phyloP scores from a whole-genome alignment of 768 basidiomycete genomes.

The Collybia nuda region DNA sequence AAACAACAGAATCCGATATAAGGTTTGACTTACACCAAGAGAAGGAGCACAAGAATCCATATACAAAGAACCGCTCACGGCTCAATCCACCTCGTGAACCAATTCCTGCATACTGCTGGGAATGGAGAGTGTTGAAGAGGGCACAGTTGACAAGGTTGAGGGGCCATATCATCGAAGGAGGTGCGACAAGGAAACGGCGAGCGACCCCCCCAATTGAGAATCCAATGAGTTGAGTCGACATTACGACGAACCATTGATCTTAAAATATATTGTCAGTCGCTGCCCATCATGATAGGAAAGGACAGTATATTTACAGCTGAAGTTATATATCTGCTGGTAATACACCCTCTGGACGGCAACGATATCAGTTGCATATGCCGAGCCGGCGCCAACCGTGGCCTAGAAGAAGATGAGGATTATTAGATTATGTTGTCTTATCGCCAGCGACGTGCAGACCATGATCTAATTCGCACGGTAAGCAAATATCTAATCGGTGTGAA shows the following conservation, averaged over 20 bases:
- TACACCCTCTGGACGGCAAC: slow-evolving; percentile 67
- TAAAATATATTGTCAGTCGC: slow-evolving; percentile 6
- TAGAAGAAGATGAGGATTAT: slow-evolving; percentile 21
- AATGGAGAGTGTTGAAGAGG: slow-evolving; percentile 75
- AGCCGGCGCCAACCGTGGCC: slow-evolving; percentile 58
- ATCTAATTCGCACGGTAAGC: slow-evolving; percentile 15
- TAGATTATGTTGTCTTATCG: not conserved
- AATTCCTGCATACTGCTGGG: slow-evolving; percentile 62
- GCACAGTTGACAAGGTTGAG: slow-evolving; percentile 69
- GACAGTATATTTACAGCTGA: slow-evolving; percentile 42
- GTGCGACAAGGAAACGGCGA: slow-evolving; percentile 71
- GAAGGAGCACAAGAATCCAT: slow-evolving; percentile 53
- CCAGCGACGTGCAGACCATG: slow-evolving; percentile 35
- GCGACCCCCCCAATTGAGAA: slow-evolving; percentile 76
- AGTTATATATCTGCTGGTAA: slow-evolving; percentile 61
- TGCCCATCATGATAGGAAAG: slow-evolving; percentile 3
- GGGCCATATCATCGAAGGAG: slow-evolving; percentile 69
- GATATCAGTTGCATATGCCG: slow-evolving; percentile 74
- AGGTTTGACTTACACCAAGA: slow-evolving; percentile 50
- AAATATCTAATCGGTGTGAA: too few relatives aligned
- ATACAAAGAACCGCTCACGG: slow-evolving; percentile 71
- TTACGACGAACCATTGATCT: slow-evolving; percentile 74
- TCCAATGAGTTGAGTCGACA: slow-evolving; percentile 69
- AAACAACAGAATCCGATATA: slow-evolving; percentile 19
- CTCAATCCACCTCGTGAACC: slow-evolving; percentile 60